A percentile compares a stretch with the other conserved stretches of the same genome.
These are phyloP conservation scores for Neostapfia colusana DNA, from an alignment of 176 grass and related monocot genomes.

Conservation along the genomic window DNA sequence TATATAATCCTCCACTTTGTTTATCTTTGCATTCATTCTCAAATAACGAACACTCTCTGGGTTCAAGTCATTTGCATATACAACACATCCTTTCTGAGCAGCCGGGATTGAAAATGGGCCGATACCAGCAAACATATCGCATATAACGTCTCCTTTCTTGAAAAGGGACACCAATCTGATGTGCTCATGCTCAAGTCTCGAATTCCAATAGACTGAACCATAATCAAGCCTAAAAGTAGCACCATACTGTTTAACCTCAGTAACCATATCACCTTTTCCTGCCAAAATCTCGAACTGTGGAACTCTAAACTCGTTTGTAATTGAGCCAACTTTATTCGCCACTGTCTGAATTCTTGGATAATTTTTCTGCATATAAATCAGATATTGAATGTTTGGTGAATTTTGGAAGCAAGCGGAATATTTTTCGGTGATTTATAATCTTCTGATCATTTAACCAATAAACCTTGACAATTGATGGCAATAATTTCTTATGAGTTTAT, in stretches of 20 bases:
- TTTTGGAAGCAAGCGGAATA: conserved; percentile 19
- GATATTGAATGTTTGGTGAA: conserved; percentile 25
- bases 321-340: conserved; percentile 93
- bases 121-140: conserved; percentile 97
- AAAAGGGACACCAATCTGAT: conserved; percentile 89
- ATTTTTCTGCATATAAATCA: conserved; percentile 69
- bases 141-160: conserved; percentile 85
- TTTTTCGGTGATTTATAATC: conserved; percentile 1
- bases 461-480: not conserved
- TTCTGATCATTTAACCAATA: conserved; percentile 8
- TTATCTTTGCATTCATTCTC: conserved; percentile 72
- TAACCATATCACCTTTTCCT: conserved; percentile 73
- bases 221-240: conserved; percentile 95
- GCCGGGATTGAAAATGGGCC: conserved; percentile 86
- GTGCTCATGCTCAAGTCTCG: conserved; percentile 94
- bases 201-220: conserved; percentile 97
- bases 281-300: conserved; percentile 88
- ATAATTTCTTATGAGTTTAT: not conserved
- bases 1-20: conserved; percentile 81
- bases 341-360: conserved; percentile 89
- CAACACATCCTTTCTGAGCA: conserved; percentile 83
- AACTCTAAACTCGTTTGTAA: conserved; percentile 96
- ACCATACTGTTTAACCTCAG: conserved; percentile 96
- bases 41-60: conserved; percentile 78
- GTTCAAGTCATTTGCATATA: conserved; percentile 97